Conservation (phyloP, 345 rosid genomes). For the Populus tremula region DNA sequence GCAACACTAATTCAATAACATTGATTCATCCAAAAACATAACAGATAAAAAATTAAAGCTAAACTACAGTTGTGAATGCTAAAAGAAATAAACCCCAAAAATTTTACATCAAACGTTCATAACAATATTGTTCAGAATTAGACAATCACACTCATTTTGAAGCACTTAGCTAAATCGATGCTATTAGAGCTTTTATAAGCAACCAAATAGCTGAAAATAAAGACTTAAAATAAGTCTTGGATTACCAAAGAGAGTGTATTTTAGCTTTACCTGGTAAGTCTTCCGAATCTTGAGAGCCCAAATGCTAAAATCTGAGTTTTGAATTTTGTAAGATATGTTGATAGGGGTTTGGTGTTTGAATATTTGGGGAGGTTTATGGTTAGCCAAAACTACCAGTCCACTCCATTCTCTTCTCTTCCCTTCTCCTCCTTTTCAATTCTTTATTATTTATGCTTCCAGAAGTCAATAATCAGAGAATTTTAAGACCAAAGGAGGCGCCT, state of each 20-base stretch:
- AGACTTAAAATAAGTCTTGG: neutral
- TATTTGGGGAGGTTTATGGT: neutral
- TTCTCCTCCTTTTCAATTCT: neutral
- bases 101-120: neutral
- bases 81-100: neutral
- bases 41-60: neutral
- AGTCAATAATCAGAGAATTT: too few species aligned
- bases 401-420: neutral
- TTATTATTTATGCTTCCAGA: neutral
- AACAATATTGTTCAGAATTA: neutral
- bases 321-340: neutral
- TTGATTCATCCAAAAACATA: neutral
- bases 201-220: neutral
- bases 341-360: conserved; percentile 2
- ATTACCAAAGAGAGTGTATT: neutral
- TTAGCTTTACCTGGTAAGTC: neutral
- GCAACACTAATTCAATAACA: neutral
- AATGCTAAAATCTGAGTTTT: neutral
- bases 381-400: conserved; percentile 7
- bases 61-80: neutral
- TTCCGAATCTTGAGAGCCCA: neutral
- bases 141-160: neutral
- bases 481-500: too few species aligned
- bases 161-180: neutral
- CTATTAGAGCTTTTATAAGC: neutral